Evolutionary conservation across 441 rosid species (phyloP).

Genomic region (Hura crepitans): DNA sequence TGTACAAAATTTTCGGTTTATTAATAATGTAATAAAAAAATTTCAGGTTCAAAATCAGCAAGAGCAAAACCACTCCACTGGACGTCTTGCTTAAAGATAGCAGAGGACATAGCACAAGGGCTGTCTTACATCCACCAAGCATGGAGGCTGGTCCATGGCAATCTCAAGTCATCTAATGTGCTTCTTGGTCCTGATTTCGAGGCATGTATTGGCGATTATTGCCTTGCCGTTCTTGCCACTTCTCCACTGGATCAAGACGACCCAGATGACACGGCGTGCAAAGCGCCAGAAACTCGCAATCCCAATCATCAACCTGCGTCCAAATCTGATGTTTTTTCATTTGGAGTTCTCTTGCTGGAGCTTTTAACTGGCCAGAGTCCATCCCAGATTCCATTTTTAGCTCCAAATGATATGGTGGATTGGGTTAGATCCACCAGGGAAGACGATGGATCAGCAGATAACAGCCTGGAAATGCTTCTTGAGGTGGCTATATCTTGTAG

Average conservation of each 20-base stretch:
- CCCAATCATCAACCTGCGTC: slow-evolving; percentile 39
- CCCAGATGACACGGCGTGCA: slow-evolving; percentile 48
- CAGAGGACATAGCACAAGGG: slow-evolving; percentile 91
- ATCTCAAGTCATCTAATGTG: slow-evolving; percentile 73
- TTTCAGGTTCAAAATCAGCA: slow-evolving; percentile 64
- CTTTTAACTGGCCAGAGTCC: slow-evolving; percentile 68
- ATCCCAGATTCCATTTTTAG: slow-evolving; percentile 58
- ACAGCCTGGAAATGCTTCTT: slow-evolving; percentile 65
- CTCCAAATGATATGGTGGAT: slow-evolving; percentile 45
- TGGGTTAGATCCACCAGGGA: slow-evolving; percentile 61
- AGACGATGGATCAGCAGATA: slow-evolving; percentile 46
- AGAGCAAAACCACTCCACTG: slow-evolving; percentile 89
- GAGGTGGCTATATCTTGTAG: slow-evolving; percentile 73
- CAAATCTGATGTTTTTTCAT: slow-evolving; percentile 73
- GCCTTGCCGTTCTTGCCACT: slow-evolving; percentile 53
- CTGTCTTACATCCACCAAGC: slow-evolving; percentile 75
- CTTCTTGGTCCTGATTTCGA: slow-evolving; percentile 83
- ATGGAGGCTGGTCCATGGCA: slow-evolving; percentile 69
- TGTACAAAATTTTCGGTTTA: neutral
- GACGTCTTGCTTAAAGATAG: slow-evolving; percentile 92
- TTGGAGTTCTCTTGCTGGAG: slow-evolving; percentile 73
- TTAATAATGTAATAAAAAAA: neutral
- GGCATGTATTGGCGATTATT: slow-evolving; percentile 73
- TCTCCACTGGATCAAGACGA: slow-evolving; percentile 27
- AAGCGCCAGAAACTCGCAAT: slow-evolving; percentile 70